phyloP scores from a whole-genome alignment of 306 rosid genomes.

The Fragaria vesca region DNA sequence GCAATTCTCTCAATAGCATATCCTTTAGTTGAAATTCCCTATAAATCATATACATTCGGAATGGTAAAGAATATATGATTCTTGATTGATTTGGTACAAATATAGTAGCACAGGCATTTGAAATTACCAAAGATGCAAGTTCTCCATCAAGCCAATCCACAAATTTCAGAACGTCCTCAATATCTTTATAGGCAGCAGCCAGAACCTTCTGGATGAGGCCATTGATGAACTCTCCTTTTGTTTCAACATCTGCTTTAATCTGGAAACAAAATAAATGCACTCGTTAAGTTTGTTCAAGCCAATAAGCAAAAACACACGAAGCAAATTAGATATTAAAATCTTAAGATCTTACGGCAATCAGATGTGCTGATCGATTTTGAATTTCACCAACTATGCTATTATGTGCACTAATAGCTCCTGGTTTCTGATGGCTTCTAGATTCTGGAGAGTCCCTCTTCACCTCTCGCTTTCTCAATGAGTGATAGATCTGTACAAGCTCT shows the following conservation, averaged over 20 bases:
- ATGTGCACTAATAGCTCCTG: constrained; percentile 57
- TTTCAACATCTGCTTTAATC: constrained; percentile 86
- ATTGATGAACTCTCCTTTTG: constrained; percentile 84
- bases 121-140: constrained; percentile 75
- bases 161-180: constrained; percentile 81
- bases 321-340: constrained; percentile 3
- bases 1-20: not conserved
- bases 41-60: not conserved
- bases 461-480: constrained; percentile 54
- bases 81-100: not conserved
- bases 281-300: constrained; percentile 15
- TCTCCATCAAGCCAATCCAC: constrained; percentile 89
- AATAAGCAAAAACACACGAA: constrained; percentile 23
- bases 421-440: constrained; percentile 40
- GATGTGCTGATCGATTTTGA: constrained; percentile 92
- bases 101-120: not conserved
- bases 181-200: constrained; percentile 59
- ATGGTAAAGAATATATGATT: not conserved
- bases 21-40: not conserved
- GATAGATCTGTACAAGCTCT: constrained; percentile 46
- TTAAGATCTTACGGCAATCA: constrained; percentile 68
- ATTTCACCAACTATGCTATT: constrained; percentile 93
- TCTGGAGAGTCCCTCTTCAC: constrained; percentile 47
- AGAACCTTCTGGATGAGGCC: constrained; percentile 71
- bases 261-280: constrained; percentile 31